Evolutionary conservation across 495 filamentous ascomycete species (phyloP), one percentile per base, ranked within the genome.

Genomic region (Aspergillus wentii): DNA sequence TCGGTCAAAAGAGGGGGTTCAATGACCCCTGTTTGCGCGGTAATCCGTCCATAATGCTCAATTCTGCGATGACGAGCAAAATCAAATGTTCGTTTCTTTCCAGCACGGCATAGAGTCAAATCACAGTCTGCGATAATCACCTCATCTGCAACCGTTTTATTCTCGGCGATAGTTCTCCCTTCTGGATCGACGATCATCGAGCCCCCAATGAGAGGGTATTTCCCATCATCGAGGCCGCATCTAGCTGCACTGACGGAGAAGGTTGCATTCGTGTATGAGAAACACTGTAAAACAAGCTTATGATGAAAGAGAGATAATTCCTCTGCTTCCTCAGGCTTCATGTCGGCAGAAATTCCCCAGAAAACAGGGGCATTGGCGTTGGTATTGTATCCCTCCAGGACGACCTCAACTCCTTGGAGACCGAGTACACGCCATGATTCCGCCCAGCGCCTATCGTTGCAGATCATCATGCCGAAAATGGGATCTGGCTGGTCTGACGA

Each of bases 391-490:
- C 70, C 70, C 38, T 59, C 65, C 14, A 68, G 50, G 6, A 74
- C 51, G 35, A 74, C 46, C 41, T 74, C 70, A 7, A 61, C 56
- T 8, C 70, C 70, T 38, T 74, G 66, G 3, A 74, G 54, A 1
- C 66, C 62, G 39, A 64, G 59, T 7, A 56, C 56, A 1, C 70
- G 49, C 68, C 70, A 74, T 1, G 55, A 56, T 35, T 74, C 70
- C 6, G 64, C 56, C 70, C 70, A 74, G 17, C 68, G 57, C 5
- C 68, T 44, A 44, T 72, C 70, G 38, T 72, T 74, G 52, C 70
- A 72, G 43, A 74, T 69, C 52, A 74, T 52, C 67, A 74, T 71
- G 2, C 70, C 70, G 17, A 71, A 28, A 20, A 74, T 67, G 2
- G 70, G 68, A 46, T 72, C 68, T 7, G 64, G 62, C 35, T 57